Base-by-base conservation (phyloP, 2,329 filamentous ascomycete species). In the Claviceps arundinis region DNA sequence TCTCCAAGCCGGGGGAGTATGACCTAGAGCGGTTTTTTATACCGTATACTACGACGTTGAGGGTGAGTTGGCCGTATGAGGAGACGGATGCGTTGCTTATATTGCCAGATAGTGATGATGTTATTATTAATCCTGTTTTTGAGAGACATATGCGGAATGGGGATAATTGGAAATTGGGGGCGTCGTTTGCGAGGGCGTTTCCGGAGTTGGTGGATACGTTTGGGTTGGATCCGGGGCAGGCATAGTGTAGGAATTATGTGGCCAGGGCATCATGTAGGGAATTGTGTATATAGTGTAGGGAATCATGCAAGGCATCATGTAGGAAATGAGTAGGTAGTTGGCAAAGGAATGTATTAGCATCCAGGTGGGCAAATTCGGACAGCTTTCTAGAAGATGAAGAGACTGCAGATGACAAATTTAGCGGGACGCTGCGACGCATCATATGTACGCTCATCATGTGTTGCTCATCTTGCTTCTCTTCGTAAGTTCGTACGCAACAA, bases 61-160 rank as follows among this genome's bases (percentile, higher is more conserved):
- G 77, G 26, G 66, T 95, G 16, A 93, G 90, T 58, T 96, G 89
- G 89, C 85, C 85, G 0, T 91, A 94, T 62, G 83, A 87, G 52
- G 76, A 81, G 1, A 80, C 78, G 0, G 84, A 89, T 58, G 80
- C 82, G 38, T 71, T 95, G 26, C 69, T 87, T 26, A 72, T 76
- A 51, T 72, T 76, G 26, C 73, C 76, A 0, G 74, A 73, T 3
- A 69, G 70, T 5, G 80, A 84, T 8, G 84, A 89, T 60, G 72
- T 89, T 54, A 75, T 86, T 56, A 88, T 95, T 56, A 95, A 93
- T 57, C 89, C 89, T 0, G 86, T 88, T 0, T 95, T 95, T 64
- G 87, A 94, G 68, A 74, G 81, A 40, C 89, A 96, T 64, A 63
- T 95, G 48, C 70, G 84, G 3, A 76, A 86, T 44, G 62, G 89